Conservation (phyloP, 2,329 filamentous ascomycete species). For the Corniculantispora saksenae region DNA sequence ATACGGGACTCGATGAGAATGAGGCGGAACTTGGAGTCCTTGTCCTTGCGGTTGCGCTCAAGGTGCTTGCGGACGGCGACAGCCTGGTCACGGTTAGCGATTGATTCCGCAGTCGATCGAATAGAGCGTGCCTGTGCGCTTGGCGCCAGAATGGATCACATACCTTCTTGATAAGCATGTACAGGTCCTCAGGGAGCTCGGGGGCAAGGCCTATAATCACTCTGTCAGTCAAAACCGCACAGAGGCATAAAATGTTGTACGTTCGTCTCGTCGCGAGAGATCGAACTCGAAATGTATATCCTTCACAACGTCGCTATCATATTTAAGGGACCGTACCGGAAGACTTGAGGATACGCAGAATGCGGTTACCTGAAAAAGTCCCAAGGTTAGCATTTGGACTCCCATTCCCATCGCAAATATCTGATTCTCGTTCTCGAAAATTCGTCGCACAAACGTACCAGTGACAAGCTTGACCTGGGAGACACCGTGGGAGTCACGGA, state of each 20-base stretch:
- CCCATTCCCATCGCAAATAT: background rate
- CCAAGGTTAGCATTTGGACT: conserved; percentile 39
- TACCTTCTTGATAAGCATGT: conserved; percentile 99
- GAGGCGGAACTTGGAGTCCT: conserved; percentile 99
- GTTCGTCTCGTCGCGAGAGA: conserved; percentile 25
- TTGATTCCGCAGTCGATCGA: background rate
- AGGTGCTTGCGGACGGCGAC: conserved; percentile 99
- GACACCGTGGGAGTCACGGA: conserved; percentile 97
- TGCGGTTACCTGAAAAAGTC: conserved; percentile 84
- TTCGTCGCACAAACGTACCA: conserved; percentile 59
- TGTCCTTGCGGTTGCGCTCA: conserved; percentile 99
- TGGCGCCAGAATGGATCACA: conserved; percentile 15
- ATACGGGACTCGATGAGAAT: conserved; percentile 99
- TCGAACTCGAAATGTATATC: conserved; percentile 28
- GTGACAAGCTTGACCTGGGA: conserved; percentile 97
- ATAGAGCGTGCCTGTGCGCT: background rate
- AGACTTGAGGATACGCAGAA: conserved; percentile 97
- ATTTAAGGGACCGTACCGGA: conserved; percentile 72
- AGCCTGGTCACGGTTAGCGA: conserved; percentile 57
- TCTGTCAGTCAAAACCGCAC: conserved; percentile 92
- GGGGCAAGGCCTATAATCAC: conserved; percentile 96
- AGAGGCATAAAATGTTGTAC: conserved; percentile 64
- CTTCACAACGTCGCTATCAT: conserved; percentile 27
- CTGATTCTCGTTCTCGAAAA: background rate
- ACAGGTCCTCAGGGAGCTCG: conserved; percentile 98